Base-by-base conservation (phyloP, 495 filamentous ascomycete genomes). In the Clavariopsis aquatica region DNA sequence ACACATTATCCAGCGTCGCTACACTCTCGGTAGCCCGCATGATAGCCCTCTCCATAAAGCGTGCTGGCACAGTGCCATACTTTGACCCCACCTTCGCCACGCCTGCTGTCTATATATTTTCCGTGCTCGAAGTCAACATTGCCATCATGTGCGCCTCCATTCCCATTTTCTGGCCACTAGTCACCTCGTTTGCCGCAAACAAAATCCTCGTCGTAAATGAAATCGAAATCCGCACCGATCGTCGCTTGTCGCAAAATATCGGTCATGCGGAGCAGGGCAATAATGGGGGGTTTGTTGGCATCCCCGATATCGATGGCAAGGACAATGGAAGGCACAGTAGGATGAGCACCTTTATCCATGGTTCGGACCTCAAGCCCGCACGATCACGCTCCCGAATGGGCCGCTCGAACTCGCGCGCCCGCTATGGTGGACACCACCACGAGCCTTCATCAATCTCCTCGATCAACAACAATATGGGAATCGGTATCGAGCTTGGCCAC, bases 201-300 rank as follows among this genome's bases (percentile, higher is more conserved):
- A 70, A 70, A 34, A 70, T 66, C 68, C 63, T 70, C 56, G 58
- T 66, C 64, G 68, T 70, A 45, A 70, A 66, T 47, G 63, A 70
- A 52, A 66, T 70, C 54, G 63, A 63, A 47, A 52, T 70, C 31
- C 68, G 53, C 52, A 61, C 63, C 2, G 43, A 49, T 17, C 43
- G 64, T 15, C 64, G 57, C 57, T 24, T 9, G 4, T 52, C 51
- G 26, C 20, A 31, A 22, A 28, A 45, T 23, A 22, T 46, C 20
- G 23, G 17, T 2, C 49, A 31, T 29, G 26, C 56, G 0, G 63
- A 60, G 51, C 47, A 55, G n/a, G 58, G 58, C 45, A 49, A 13
- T 8, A 24, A 17, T 41, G 19, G 31, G 3, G 31, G 31, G 1
- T 56, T 38, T 24, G 19, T 52, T 1, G 53, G 56, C 1, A 52